phyloP scores from a whole-genome alignment of 2,329 filamentous ascomycete species.

The Esteya vermicola region DNA sequence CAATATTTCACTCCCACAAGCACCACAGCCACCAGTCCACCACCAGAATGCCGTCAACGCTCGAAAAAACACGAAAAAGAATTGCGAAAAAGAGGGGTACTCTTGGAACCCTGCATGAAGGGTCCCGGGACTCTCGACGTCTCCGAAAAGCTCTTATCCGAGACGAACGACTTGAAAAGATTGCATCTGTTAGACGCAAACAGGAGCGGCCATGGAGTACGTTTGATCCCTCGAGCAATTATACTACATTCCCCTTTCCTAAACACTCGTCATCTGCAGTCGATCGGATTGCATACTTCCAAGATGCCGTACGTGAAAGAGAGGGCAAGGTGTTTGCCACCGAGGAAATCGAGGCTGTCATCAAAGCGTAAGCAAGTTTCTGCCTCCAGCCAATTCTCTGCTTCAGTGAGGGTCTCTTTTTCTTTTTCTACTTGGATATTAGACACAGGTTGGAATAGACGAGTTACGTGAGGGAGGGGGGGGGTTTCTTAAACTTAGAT shows the following conservation, averaged over 20 bases:
- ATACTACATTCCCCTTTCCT: not conserved
- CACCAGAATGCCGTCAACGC: slow-evolving; percentile 53
- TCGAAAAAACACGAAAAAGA: slow-evolving; percentile 77
- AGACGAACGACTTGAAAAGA: slow-evolving; percentile 67
- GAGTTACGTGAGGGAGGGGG: no score
- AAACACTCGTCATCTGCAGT: slow-evolving; percentile 5
- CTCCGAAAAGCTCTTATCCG: slow-evolving; percentile 66
- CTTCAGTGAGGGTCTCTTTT: slow-evolving; percentile 17
- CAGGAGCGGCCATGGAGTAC: slow-evolving; percentile 60
- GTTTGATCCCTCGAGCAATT: slow-evolving; percentile 13
- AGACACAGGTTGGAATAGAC: no score
- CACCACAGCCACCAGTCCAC: not conserved
- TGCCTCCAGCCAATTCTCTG: no score
- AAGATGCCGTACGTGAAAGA: slow-evolving; percentile 45
- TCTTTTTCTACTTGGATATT: no score
- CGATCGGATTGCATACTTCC: slow-evolving; percentile 17
- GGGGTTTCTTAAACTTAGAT: no score
- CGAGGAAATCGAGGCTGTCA: slow-evolving; percentile 43
- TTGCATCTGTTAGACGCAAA: slow-evolving; percentile 55
- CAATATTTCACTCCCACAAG: not conserved
- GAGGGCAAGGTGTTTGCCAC: slow-evolving; percentile 34
- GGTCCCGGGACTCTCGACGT: slow-evolving; percentile 72
- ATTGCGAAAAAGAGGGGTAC: slow-evolving; percentile 67
- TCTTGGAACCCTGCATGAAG: slow-evolving; percentile 66
- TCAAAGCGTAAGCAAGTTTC: slow-evolving; percentile 49